These are phyloP conservation scores for Apostasia shenzhenica DNA, from an alignment of 106 monocot genomes.

Conservation along the genomic window DNA sequence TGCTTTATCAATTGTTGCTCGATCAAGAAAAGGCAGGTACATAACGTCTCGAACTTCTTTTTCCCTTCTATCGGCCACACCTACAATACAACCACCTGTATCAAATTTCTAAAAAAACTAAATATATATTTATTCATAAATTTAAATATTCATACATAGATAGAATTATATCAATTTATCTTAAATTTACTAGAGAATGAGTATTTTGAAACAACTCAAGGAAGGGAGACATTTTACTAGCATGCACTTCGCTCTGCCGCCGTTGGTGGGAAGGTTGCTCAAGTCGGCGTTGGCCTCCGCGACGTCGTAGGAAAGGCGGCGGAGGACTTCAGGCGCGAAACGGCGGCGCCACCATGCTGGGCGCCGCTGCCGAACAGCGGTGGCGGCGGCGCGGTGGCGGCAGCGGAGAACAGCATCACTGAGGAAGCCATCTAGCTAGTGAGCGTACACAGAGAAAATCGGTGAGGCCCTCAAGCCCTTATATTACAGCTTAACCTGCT, in stretches of 20 bases:
- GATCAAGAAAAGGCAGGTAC: slow-evolving; percentile 40
- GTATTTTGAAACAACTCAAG: background rate
- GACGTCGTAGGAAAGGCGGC: slow-evolving; percentile 32
- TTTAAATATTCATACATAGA: background rate
- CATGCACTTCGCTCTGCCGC: slow-evolving; percentile 59
- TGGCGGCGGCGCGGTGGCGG: slow-evolving; percentile 5
- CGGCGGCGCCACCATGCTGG: slow-evolving; percentile 18
- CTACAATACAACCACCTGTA: slow-evolving; percentile 5
- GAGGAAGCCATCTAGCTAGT: slow-evolving; percentile 16
- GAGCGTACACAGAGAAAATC: background rate
- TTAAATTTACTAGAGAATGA: background rate
- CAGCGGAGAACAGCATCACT: slow-evolving; percentile 28
- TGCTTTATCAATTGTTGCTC: slow-evolving; percentile 33
- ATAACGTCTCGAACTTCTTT: slow-evolving; percentile 76
- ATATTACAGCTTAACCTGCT: background rate
- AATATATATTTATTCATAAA: too few species aligned
- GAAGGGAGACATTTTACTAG: slow-evolving; percentile 15
- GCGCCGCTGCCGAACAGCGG: slow-evolving; percentile 28
- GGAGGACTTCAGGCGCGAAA: slow-evolving; percentile 45
- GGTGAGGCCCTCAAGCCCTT: background rate
- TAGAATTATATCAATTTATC: background rate
- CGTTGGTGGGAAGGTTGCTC: slow-evolving; percentile 52
- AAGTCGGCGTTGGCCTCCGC: slow-evolving; percentile 19
- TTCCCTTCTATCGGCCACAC: slow-evolving; percentile 57
- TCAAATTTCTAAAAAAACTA: too few species aligned